A percentile compares a stretch with the other conserved stretches of the same genome.
These are phyloP conservation scores for Pseudogymnoascus sp. DNA, from an alignment of 2,329 filamentous ascomycete genomes.

Conservation along the genomic window DNA sequence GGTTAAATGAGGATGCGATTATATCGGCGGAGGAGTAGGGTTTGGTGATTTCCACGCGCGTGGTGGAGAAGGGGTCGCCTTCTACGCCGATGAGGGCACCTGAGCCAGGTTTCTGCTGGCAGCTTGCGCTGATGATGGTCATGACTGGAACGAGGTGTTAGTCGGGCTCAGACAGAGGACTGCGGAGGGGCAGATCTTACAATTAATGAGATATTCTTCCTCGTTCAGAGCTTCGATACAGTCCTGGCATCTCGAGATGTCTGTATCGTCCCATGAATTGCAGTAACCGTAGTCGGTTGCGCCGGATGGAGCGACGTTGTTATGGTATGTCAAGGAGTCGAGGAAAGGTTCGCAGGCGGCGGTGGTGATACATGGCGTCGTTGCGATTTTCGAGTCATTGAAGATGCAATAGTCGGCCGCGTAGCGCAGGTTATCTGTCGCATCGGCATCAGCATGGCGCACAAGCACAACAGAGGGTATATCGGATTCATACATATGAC, in stretches of 20 bases:
- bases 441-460: constrained; percentile 1
- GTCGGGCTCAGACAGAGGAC: not conserved
- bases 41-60: constrained; percentile 17
- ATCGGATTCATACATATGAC: constrained; percentile 22
- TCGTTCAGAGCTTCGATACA: constrained; percentile 12
- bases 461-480: not conserved
- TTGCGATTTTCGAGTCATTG: constrained; percentile 18
- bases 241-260: constrained; percentile 15
- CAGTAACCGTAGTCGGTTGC: constrained; percentile 23
- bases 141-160: constrained; percentile 17
- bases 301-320: constrained; percentile 17
- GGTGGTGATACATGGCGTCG: constrained; percentile 20
- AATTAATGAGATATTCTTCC: constrained; percentile 17
- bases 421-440: constrained; percentile 25
- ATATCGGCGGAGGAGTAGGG: constrained; percentile 1
- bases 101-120: constrained; percentile 18
- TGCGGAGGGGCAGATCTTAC: constrained; percentile 11
- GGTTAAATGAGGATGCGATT: constrained; percentile 1
- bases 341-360: constrained; percentile 20
- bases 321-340: constrained; percentile 17
- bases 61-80: constrained; percentile 20
- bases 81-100: constrained; percentile 20
- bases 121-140: constrained; percentile 21
- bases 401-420: constrained; percentile 20
- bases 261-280: constrained; percentile 14